Base-by-base conservation (phyloP, 306 rosid species). In the Clitoria ternatea region DNA sequence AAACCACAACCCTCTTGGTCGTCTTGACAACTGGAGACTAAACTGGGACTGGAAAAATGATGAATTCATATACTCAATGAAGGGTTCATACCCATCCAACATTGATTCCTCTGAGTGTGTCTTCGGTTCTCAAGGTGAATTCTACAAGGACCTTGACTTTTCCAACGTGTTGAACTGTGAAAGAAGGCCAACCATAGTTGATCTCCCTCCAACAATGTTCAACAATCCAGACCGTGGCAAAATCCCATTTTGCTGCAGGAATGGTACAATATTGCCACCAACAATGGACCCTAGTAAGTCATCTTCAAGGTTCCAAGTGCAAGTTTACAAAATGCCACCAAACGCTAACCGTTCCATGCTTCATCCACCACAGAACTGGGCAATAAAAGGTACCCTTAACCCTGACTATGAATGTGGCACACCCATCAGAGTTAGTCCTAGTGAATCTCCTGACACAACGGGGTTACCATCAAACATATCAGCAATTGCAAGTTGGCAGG, bases 401-500 rank as follows among this genome's bases (percentile, higher is more conserved):
- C 97, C 97, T n/a, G 72, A 81, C 11, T 94, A 94, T 49, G 50
- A 70, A 72, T 94, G 99, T 27, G 92, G 96, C 9, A 73, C 61
- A 15, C 97, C 99, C 1, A 70, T 85, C 26, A 84, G 82, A 42
- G 92, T 94, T 26, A 84, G 90, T 82, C 88, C 97, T 27, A 89
- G 87, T 23, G 77, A 87, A 33, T 85, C 80, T 77, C 89, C 89
- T 0, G 86, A 89, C 59, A 35, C 75, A 13, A 66, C 83, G 17
- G 90, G 96, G 42, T 20, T 87, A 40, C 87, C 91, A 3, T 44
- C 77, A 24, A 91, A 83, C 30, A 69, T 80, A 63, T 78, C 96
- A 40, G 86, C 95, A 7, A 83, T 91, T 30, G 96, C 96, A 8
- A 94, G 87, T 45, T 94, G 99, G 97, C 97, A 94, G 75, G 80